Base-by-base conservation (phyloP, 352 stramenopile species). In the Pythium dissotocum region DNA sequence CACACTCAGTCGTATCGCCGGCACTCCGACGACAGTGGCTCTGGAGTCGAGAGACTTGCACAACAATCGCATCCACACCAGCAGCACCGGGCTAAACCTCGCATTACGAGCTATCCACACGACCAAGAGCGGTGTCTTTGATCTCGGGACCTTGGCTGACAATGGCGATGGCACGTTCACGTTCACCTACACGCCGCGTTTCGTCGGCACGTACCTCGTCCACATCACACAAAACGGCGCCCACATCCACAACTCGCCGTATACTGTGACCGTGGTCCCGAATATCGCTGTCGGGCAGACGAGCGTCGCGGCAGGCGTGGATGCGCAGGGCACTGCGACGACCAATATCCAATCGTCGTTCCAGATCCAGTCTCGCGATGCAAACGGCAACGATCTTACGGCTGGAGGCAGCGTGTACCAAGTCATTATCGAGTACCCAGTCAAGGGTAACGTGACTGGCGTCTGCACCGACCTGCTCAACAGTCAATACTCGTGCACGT, bases 311-410 rank as follows among this genome's bases (percentile, higher is more conserved):
- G 48, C 69, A 6, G 83, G 80, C 6, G 26, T 44, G 1, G 85
- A 80, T 32, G 4, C 32, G 0, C 44, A 87, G 1, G 68, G 42
- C 35, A 67, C 60, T 28, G 82, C 80, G 4, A 61, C 69, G 14
- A 92, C 86, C 2, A 87, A 87, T 40, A 60, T 90, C 18, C 83
- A 90, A 57, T 68, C 81, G 6, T 77, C 75, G 6, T 91, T 94
- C 54, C 63, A 81, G 26, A 75, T 92, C 42, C 83, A 75, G 36
- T 75, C 82, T 6, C 76, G 82, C 21, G 86, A 92, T 18, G 61
- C 77, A 2, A 84, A 85, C 55, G 54, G 58, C n/a, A 94, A 94
- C 56, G 30, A 77, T 4, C 77, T 90, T 14, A 59, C 61, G 0
- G 65, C 70, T 21, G 80, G 85, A 40, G 77, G 82, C 18, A 78